Conservation (phyloP, 1,284 basidiomycete genomes). For the Apiotrichum gamsii region DNA sequence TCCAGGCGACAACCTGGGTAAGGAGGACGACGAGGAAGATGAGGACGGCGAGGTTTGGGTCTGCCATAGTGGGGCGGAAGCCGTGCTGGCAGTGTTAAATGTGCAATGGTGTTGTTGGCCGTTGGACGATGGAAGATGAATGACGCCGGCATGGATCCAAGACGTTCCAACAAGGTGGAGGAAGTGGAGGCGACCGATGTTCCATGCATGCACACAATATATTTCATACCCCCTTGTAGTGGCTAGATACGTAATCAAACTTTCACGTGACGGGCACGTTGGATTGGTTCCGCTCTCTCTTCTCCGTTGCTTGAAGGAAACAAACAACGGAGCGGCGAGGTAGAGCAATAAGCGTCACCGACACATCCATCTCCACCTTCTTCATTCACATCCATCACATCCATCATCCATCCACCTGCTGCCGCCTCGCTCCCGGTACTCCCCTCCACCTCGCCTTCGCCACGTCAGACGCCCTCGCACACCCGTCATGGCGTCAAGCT, state of each 20-base stretch:
- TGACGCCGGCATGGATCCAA: no score
- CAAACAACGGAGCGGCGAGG: no score
- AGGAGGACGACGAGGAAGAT: conserved; percentile 75
- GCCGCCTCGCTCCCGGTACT: not conserved
- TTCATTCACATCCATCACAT: not conserved
- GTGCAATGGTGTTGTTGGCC: not conserved
- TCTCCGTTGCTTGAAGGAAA: no score
- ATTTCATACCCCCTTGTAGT: no score
- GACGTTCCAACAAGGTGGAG: not conserved
- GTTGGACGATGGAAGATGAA: not conserved
- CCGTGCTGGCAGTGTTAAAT: not conserved
- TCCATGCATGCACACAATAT: no score
- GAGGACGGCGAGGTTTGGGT: conserved; percentile 58
- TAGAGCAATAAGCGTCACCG: no score
- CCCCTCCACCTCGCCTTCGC: not conserved
- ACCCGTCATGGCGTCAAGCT: not conserved
- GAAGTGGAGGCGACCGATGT: not conserved
- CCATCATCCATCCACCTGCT: not conserved
- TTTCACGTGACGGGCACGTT: no score
- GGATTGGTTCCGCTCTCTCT: no score
- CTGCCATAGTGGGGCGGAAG: conserved; percentile 15
- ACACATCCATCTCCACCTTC: not conserved
- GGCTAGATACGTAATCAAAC: no score
- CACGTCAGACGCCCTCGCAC: not conserved
- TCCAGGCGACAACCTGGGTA: conserved; percentile 76